Evolutionary conservation across 208 protist genomes (phyloP), one percentile per base, ranked within the genome.

Genomic region (Eutreptiella sp.): DNA sequence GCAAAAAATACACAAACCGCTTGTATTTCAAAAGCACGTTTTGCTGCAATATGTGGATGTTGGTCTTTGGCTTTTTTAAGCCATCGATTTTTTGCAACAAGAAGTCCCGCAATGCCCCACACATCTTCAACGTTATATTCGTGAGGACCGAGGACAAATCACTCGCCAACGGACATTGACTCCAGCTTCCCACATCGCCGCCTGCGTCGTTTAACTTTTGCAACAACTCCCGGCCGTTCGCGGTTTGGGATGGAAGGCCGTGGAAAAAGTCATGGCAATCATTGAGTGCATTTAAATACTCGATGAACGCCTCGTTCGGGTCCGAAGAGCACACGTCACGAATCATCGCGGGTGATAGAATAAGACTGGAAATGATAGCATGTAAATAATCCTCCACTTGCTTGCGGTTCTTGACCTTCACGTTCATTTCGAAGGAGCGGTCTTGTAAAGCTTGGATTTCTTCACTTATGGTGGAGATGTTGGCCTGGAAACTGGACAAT

Each of bases 11-110:
- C 50, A 57, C 39, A n/a, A 57, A 9, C n/a, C 21, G 11, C 39
- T 57, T 57, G 50, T 42, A 57, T 26, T 46, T 57, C 11, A 57
- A n/a, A 7, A 57, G 31, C n/a, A 41, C 50, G 45, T 23, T 42
- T n/a, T 38, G 23, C 28, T 53, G 31, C 14, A 57, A n/a, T 14
- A 57, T 57, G 11, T 24, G 9, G 29, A 57, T 57, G 50, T 57
- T 57, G 36, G 50, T 57, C 29, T 54, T 57, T 33, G 50, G 50
- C 36, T 53, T 57, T 7, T 11, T 21, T 11, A 57, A 33, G 9
- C 19, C 9, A 11, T 9, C 36, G 23, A 57, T 53, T 57, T 57
- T 57, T 31, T 57, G 31, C 9, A 57, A 16, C 36, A 57, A 26
- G 39, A 57, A 57, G 11, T 24, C 14, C 26, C 50, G 7, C 9